Conservation (phyloP, 108 stramenopile species). For the Aureococcus anophagefferens region DNA sequence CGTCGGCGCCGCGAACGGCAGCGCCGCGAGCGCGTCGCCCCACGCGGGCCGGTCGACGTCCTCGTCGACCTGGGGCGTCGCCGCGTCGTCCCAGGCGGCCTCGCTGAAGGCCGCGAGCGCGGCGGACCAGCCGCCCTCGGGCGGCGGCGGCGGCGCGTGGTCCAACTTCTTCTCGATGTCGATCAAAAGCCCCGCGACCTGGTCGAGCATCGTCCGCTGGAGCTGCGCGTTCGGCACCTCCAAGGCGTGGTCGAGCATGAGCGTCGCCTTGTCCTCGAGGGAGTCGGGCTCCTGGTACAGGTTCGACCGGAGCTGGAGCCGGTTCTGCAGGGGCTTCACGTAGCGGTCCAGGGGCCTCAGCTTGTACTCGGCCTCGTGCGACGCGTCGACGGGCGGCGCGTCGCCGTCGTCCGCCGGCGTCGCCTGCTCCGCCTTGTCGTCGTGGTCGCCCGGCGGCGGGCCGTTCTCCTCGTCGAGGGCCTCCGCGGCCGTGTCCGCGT, state of each 20-base stretch:
- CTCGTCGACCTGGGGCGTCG: neutral
- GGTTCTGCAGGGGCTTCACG: constrained; percentile 7
- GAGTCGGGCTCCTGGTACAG: constrained; percentile 23
- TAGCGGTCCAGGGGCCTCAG: constrained; percentile 9
- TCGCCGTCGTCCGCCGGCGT: neutral
- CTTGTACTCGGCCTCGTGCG: neutral
- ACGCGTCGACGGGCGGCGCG: neutral
- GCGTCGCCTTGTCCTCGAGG: constrained; percentile 11
- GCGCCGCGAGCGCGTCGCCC: neutral
- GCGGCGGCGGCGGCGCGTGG: neutral
- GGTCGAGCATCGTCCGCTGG: constrained; percentile 5
- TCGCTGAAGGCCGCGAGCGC: neutral
- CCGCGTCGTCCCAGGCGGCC: too few relatives aligned
- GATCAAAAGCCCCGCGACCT: constrained; percentile 8
- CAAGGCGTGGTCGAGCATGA: constrained; percentile 21
- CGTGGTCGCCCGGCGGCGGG: neutral
- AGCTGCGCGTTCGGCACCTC: constrained; percentile 8
- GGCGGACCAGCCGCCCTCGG: neutral
- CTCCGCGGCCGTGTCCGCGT: neutral
- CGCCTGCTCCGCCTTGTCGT: neutral
- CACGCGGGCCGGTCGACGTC: neutral
- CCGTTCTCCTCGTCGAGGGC: neutral
- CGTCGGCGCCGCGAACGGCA: neutral
- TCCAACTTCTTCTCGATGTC: neutral
- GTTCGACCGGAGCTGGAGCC: constrained; percentile 6